Conservation (phyloP, 352 stramenopile species). For the Globisporangium perplexum region DNA sequence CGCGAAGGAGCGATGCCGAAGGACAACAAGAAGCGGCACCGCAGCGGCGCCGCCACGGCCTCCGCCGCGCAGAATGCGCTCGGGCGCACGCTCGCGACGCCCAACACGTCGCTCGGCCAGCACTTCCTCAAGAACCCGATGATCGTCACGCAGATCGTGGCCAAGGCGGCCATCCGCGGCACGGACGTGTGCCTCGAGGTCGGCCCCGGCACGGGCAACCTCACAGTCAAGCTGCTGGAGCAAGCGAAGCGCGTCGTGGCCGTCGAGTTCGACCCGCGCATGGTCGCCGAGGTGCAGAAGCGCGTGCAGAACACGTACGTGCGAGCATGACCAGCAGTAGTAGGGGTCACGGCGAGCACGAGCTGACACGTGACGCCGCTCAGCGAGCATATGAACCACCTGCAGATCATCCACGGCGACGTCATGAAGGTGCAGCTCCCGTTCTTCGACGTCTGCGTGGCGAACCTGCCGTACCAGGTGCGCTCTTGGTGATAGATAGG, state of each 20-base stretch:
- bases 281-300: slow-evolving; percentile 99
- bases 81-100: slow-evolving; percentile 91
- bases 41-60: slow-evolving; percentile 59
- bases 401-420: slow-evolving; percentile 99
- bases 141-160: slow-evolving; percentile 96
- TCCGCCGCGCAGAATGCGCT: slow-evolving; percentile 73
- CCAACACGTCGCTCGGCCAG: slow-evolving; percentile 97
- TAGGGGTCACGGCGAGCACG: neutral
- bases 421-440: slow-evolving; percentile 98
- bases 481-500: neutral
- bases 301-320: slow-evolving; percentile 94
- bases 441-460: slow-evolving; percentile 99
- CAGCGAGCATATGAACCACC: slow-evolving; percentile 87
- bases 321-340: too few species aligned
- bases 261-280: slow-evolving; percentile 98
- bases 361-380: neutral
- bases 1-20: slow-evolving; percentile 51
- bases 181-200: slow-evolving; percentile 97
- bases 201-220: slow-evolving; percentile 97
- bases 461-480: slow-evolving; percentile 98
- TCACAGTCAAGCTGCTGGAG: slow-evolving; percentile 98
- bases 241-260: slow-evolving; percentile 96
- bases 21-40: slow-evolving; percentile 87
- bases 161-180: slow-evolving; percentile 93
- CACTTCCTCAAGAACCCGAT: slow-evolving; percentile 99